Evolutionary conservation across 106 monocot genomes (phyloP).

Genomic region (Platanthera zijinensis): DNA sequence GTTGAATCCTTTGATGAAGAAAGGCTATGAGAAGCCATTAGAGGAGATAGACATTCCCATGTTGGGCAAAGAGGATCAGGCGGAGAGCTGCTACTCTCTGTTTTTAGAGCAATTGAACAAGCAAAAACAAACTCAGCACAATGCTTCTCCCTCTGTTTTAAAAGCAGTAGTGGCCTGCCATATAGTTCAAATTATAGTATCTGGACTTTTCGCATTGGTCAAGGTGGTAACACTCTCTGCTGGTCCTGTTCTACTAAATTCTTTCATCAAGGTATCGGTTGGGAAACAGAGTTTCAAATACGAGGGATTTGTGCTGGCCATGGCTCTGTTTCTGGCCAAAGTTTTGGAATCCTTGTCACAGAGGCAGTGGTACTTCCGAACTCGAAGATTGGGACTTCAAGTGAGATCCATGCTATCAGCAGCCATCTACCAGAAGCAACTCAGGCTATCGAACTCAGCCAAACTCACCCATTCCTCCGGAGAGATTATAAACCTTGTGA

Average conservation of each 20-base stretch:
- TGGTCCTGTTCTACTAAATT: constrained; percentile 71
- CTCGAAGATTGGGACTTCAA: constrained; percentile 60
- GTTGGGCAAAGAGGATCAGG: constrained; percentile 39
- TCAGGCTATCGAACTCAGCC: constrained; percentile 57
- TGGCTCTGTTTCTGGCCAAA: constrained; percentile 59
- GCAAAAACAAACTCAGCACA: constrained; percentile 17
- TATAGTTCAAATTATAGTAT: constrained; percentile 42
- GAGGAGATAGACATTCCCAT: constrained; percentile 74
- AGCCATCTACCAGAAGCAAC: constrained; percentile 79
- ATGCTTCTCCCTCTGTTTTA: constrained; percentile 27
- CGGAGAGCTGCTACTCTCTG: constrained; percentile 30
- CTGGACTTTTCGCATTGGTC: constrained; percentile 71
- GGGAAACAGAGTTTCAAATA: constrained; percentile 36
- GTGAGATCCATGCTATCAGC: constrained; percentile 79
- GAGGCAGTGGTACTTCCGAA: constrained; percentile 85
- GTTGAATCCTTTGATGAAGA: constrained; percentile 90
- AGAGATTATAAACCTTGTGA: constrained; percentile 84
- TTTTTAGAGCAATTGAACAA: constrained; percentile 45
- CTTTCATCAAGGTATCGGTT: constrained; percentile 64
- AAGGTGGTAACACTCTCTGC: constrained; percentile 66
- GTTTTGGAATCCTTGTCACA: constrained; percentile 82
- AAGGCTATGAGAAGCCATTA: constrained; percentile 56
- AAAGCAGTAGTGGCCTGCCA: constrained; percentile 67
- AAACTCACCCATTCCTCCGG: constrained; percentile 75
- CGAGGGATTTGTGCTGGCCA: constrained; percentile 63